phyloP scores from a whole-genome alignment of 2,329 filamentous ascomycete species.

The Colletotrichum caudatum region DNA sequence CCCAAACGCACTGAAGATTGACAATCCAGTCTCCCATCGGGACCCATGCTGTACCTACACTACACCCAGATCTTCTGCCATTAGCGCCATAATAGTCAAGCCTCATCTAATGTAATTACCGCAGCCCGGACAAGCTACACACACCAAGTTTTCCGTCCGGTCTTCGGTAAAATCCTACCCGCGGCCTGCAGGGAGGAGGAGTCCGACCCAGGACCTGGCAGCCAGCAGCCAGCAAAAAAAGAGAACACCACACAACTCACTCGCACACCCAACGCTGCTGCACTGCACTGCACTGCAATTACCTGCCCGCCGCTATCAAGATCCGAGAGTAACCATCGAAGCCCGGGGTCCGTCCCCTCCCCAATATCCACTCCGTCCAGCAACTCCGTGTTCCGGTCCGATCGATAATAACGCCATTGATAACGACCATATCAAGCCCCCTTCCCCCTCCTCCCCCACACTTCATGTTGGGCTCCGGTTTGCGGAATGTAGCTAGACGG shows the following conservation, averaged over 20 bases:
- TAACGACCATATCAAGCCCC: conserved; percentile 40
- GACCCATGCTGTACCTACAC: neutral
- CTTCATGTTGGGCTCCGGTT: conserved; percentile 42
- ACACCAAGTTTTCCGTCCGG: conserved; percentile 39
- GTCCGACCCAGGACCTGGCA: conserved; percentile 38
- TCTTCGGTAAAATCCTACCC: conserved; percentile 41
- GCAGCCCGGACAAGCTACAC: conserved; percentile 34
- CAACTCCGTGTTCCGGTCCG: conserved; percentile 38
- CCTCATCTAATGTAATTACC: conserved; percentile 2
- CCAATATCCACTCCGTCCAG: conserved; percentile 29
- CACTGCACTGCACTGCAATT: conserved; percentile 19
- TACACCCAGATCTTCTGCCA: neutral
- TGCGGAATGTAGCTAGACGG: conserved; percentile 43
- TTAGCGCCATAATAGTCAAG: conserved; percentile 9
- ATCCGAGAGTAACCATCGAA: conserved; percentile 37
- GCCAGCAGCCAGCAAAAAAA: conserved; percentile 3
- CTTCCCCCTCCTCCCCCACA: conserved; percentile 41
- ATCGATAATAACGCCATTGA: conserved; percentile 36
- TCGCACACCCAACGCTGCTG: conserved; percentile 20
- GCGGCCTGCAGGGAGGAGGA: conserved; percentile 37
- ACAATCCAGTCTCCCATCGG: neutral
- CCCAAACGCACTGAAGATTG: neutral
- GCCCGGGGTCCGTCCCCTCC: conserved; percentile 36
- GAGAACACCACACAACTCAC: neutral
- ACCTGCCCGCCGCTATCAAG: conserved; percentile 30